A percentile compares a stretch with the other conserved stretches of the same genome.
Evolutionary conservation across 2,329 filamentous ascomycete genomes (phyloP).

Genomic region (Dactylonectria estremocensis): DNA sequence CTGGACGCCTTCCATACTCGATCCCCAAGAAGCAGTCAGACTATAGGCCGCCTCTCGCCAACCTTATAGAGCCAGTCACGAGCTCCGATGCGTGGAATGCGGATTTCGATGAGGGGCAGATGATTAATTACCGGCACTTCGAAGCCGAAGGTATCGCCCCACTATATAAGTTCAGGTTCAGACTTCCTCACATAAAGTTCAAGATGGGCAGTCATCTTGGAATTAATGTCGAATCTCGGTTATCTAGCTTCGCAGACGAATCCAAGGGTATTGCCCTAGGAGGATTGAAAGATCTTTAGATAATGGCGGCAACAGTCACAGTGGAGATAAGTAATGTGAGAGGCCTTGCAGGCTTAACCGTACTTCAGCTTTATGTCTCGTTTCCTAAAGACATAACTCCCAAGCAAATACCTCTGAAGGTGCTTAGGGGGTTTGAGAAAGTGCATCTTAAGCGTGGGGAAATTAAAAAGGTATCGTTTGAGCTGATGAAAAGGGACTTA

Average conservation of each 20-base stretch:
- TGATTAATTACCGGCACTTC: constrained; percentile 81
- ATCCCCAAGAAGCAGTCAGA: constrained; percentile 70
- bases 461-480: constrained; percentile 66
- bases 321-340: constrained; percentile 78
- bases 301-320: constrained; percentile 65
- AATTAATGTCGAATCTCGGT: constrained; percentile 55
- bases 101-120: constrained; percentile 65
- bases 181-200: constrained; percentile 81
- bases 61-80: constrained; percentile 63
- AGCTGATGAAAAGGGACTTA: constrained; percentile 71
- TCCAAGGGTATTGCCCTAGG: constrained; percentile 58
- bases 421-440: constrained; percentile 75
- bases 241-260: constrained; percentile 52
- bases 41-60: constrained; percentile 64
- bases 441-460: constrained; percentile 70
- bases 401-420: constrained; percentile 64
- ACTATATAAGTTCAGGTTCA: constrained; percentile 83
- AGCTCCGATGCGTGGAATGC: constrained; percentile 63
- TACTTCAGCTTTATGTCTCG: constrained; percentile 69
- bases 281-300: constrained; percentile 63
- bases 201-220: constrained; percentile 66
- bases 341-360: constrained; percentile 61
- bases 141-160: constrained; percentile 74
- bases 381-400: constrained; percentile 52
- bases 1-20: constrained; percentile 73